These are phyloP conservation scores for Boeremia lycopersici DNA, from an alignment of 2,329 filamentous ascomycete species.

Conservation along the genomic window DNA sequence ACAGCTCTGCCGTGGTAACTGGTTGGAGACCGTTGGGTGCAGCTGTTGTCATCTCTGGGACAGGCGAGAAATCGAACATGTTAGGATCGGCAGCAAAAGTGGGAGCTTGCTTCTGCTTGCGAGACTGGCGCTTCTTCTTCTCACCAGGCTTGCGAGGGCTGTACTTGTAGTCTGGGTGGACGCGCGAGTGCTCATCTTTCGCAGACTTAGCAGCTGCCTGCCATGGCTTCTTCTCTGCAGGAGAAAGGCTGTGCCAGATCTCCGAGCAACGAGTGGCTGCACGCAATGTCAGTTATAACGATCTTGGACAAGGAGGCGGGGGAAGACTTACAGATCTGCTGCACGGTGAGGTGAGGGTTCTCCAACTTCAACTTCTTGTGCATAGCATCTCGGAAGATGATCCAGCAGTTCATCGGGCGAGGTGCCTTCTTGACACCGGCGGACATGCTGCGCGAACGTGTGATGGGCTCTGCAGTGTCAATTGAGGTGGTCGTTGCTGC, in stretches of 20 bases:
- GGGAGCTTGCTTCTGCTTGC: slow-evolving; percentile 26
- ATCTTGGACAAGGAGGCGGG: neutral
- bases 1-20: neutral
- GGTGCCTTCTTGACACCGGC: slow-evolving; percentile 24
- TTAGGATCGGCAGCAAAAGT: slow-evolving; percentile 9
- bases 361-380: slow-evolving; percentile 26
- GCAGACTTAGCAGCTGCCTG: slow-evolving; percentile 20
- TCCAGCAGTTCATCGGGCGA: slow-evolving; percentile 38
- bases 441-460: neutral
- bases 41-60: slow-evolving; percentile 2
- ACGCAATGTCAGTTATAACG: slow-evolving; percentile 7
- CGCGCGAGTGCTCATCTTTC: slow-evolving; percentile 28
- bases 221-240: slow-evolving; percentile 25
- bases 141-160: slow-evolving; percentile 33
- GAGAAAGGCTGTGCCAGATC: slow-evolving; percentile 24
- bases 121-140: slow-evolving; percentile 38
- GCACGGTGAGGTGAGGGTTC: slow-evolving; percentile 25
- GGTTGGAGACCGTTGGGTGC: neutral
- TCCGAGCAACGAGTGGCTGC: slow-evolving; percentile 26
- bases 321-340: slow-evolving; percentile 31
- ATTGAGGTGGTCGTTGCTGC: neutral
- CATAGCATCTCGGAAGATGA: slow-evolving; percentile 30
- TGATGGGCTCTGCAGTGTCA: neutral
- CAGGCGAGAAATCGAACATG: slow-evolving; percentile 12
- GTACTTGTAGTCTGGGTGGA: slow-evolving; percentile 37